Evolutionary conservation across 1,139 yeast species (phyloP), one percentile per base, ranked within the genome.

Genomic region (Magnusiomyces paraingens): DNA sequence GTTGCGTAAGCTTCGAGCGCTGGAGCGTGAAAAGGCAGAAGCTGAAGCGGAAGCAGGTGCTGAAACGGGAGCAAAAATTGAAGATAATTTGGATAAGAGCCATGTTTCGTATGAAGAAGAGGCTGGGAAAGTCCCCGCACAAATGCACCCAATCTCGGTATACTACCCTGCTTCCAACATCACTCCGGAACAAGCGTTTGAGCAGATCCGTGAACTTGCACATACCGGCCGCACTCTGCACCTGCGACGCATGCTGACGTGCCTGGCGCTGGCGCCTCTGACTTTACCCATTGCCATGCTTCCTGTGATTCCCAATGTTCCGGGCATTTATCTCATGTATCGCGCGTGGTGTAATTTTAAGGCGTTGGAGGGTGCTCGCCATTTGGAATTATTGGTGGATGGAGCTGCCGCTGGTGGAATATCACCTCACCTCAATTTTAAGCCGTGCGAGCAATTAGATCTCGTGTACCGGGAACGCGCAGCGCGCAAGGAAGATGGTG

Each of bases 281-380:
- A 82, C 95, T 0, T 65, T 89, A 6, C 99, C 99, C 1, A 69
- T 90, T 53, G 90, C 89, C 0, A 65, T 90, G 48, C 65, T 93
- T 0, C 99, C 99, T 0, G 76, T 91, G n/a, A 68, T 91, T 1
- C 99, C 99, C 18, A 93, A 93, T 62, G 80, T 93, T n/a, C 99
- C 99, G 0, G 97, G 97, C 0, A 85, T 93, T 63, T 93, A 90
- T 65, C 70, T 91, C 47, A 75, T 86, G 4, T 93, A 86, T 68
- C 76, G 99, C 59, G 76, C 86, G 18, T 93, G 89, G 71, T 88
- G 96, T 64, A 88, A 91, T 67, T 75, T 83, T 64, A 87, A 86
- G 64, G 96, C 96, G 1, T 74, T 80, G 56, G 68, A 80, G 53
- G 97, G 97, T 0, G 87, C 89, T 8, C 74, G 77, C 59, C 95